These are phyloP conservation scores for Trametes gibbosa DNA, from an alignment of 768 basidiomycete species.

Conservation along the genomic window DNA sequence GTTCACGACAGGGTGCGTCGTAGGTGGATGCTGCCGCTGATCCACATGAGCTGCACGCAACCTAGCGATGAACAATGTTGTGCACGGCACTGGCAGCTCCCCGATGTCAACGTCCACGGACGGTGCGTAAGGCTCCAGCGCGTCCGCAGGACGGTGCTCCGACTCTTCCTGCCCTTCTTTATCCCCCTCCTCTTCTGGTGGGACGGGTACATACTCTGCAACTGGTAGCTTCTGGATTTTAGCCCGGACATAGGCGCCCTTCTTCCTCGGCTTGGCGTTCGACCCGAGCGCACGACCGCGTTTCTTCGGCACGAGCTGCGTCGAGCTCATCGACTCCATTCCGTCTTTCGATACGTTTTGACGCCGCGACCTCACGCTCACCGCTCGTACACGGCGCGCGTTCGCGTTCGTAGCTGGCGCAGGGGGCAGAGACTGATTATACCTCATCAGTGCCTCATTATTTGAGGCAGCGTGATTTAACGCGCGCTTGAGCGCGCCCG, in stretches of 20 bases:
- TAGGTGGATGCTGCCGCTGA: neutral
- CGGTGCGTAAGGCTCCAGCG: neutral
- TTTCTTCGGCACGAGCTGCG: neutral
- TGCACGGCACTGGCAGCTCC: neutral
- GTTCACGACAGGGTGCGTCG: no score
- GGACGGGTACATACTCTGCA: no score
- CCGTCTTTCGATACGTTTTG: no score
- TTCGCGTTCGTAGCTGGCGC: neutral
- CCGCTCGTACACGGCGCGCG: neutral
- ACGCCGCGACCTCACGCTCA: neutral
- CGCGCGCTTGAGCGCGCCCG: neutral
- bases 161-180: neutral
- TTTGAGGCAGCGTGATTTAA: neutral
- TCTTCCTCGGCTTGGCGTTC: neutral
- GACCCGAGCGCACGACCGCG: slow-evolving; percentile 3
- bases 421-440: no score
- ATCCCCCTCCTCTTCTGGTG: no score
- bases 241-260: no score
- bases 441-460: neutral
- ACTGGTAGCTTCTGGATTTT: no score
- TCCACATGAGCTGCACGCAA: neutral
- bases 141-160: slow-evolving; percentile 2
- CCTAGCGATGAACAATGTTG: neutral
- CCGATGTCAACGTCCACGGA: neutral
- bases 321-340: neutral